Base-by-base conservation (phyloP, 176 grass and related monocot genomes). In the Bothriochloa decipiens region DNA sequence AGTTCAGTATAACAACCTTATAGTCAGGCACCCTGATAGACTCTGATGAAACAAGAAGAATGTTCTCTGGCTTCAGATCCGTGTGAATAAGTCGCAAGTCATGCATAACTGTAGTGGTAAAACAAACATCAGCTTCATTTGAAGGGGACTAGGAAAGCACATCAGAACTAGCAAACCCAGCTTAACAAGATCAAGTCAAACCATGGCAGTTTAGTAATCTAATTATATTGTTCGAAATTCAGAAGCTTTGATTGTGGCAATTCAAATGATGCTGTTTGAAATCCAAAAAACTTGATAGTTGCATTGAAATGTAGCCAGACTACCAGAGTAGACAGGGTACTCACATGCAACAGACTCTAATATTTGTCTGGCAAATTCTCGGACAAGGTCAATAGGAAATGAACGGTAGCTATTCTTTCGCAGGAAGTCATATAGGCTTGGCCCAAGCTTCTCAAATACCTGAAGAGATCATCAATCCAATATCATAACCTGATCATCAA, bases 41-140 rank as follows among this genome's bases (percentile, higher is more conserved):
- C 8, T 96, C 96, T 14, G 93, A 62, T 57, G 96, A 96, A 84
- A 99, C 88, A 92, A 99, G 96, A 29, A 99, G 93, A 88, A 99
- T 94, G 74, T 95, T 98, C 75, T 98, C 96, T 28, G 96, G 96
- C 86, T 98, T 98, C 74, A 98, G 83, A 93, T 98, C 96, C 20
- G 93, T 98, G 78, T 98, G 96, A 87, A 98, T 98, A 87, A 98
- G 83, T 50, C 82, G 87, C 75, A 98, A 87, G 50, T 98, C 96
- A 86, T 98, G 96, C 96, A 98, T 98, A 88, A 94, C 96, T 98
- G 66, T 25, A 76, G 23, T 20, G 11, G 45, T 70, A 83, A 74
- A 37, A 81, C 11, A 83, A 73, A 60, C 27, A 70, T 71, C 55
- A 76, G 33, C 35, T 79, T 82, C 40, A 26, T 25, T 64, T 33